Base-by-base conservation (phyloP, 2,329 filamentous ascomycete genomes). In the Neofusicoccum sp. region DNA sequence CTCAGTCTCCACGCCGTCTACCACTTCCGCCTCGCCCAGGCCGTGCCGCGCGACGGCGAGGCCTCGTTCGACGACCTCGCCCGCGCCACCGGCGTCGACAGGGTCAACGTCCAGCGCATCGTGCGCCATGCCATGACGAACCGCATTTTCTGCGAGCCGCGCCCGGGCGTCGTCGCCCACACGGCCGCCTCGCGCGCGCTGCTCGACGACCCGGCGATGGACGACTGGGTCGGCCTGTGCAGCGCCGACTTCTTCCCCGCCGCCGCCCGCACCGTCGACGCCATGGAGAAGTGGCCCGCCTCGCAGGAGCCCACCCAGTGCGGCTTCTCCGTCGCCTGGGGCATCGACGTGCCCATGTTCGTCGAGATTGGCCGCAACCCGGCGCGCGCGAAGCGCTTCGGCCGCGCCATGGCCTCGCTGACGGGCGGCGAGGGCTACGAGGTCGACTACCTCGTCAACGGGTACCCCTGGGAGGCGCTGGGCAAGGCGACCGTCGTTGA, bases 61-160 rank as follows among this genome's bases (percentile, higher is more conserved):
- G 41, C 51, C 16, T 61, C 64, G 36, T 63, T 58, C 38, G 54
- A 48, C 40, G 58, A 63, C 30, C 30, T 64, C 36, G 44, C 61
- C 28, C 9, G 28, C 33, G 43, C 40, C n/a, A 49, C 36, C 51
- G 54, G 48, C 11, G 9, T 63, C n/a, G 61, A 61, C 43, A 40
- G 38, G 28, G 47, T 51, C 43, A 62, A 65, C 43, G 31, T 76
- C 7, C 65, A 69, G 28, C 76, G 78, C 24, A 63, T 80, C 0
- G 47, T 79, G 26, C 76, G 77, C 11, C 70, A 75, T 34, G 74
- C 75, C 31, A 75, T 77, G 62, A 69, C 71, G 0, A 75, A 76
- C 62, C 71, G 71, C 45, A 64, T 79, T 24, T 80, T 80, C 59
- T 60, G 63, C 26, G 79, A 80, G 65, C 76, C 75, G 0, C 59